Evolutionary conservation across 2,329 filamentous ascomycete species (phyloP).

Genomic region (Epichloe amarillans): DNA sequence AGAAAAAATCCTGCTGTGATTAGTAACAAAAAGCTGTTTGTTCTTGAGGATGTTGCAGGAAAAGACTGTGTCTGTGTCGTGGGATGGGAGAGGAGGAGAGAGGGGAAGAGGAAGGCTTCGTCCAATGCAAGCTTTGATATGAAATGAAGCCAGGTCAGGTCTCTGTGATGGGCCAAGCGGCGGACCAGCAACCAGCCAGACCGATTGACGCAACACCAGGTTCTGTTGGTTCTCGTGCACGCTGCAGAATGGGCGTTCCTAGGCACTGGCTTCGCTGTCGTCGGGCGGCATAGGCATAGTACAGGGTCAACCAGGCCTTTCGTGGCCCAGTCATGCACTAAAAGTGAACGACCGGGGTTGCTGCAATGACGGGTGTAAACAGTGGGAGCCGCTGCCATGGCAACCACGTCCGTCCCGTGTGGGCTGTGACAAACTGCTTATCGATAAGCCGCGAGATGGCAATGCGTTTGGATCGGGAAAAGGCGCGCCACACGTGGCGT

Average conservation of each 20-base stretch:
- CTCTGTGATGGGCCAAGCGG: not conserved
- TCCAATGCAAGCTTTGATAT: not conserved
- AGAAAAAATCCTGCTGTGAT: slow-evolving; percentile 16
- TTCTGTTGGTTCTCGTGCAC: not conserved
- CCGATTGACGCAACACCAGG: not conserved
- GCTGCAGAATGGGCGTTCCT: not conserved
- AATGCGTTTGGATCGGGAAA: not conserved
- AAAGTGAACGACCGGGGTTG: slow-evolving; percentile 7
- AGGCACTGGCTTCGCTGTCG: not conserved
- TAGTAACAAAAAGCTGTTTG: slow-evolving; percentile 15
- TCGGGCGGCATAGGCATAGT: too few species aligned
- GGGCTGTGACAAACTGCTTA: too few species aligned
- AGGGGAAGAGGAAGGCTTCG: not conserved
- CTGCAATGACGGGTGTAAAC: slow-evolving; percentile 21
- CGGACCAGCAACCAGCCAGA: not conserved
- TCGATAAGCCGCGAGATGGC: not conserved
- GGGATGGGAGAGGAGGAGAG: not conserved
- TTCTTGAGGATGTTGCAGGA: slow-evolving; percentile 2
- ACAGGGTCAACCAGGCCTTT: not conserved
- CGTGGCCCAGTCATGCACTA: not conserved
- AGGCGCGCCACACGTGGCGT: not conserved
- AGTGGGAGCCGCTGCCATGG: slow-evolving; percentile 22
- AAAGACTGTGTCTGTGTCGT: not conserved
- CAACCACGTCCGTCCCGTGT: slow-evolving; percentile 13
- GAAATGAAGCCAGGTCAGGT: not conserved